Evolutionary conservation across 2,329 filamentous ascomycete species (phyloP).

Genomic region (Ustulina deusta): DNA sequence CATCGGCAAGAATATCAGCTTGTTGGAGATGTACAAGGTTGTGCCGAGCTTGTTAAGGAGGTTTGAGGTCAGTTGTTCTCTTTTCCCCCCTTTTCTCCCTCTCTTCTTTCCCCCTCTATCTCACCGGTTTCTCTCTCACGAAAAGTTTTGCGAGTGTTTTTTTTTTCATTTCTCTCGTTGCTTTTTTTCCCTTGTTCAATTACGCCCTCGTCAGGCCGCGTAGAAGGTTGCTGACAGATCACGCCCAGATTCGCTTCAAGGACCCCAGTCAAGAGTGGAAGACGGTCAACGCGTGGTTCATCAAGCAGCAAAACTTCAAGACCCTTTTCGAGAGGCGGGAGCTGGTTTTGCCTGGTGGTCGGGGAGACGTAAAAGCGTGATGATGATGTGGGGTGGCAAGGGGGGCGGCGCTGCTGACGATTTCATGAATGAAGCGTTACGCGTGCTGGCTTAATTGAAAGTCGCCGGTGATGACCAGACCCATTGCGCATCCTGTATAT

Average conservation of each 20-base stretch:
- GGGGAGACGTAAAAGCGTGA: slow-evolving; percentile 19
- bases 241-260: slow-evolving; percentile 63
- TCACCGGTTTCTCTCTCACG: not conserved
- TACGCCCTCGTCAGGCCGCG: not conserved
- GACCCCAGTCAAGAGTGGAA: slow-evolving; percentile 68
- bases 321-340: slow-evolving; percentile 59
- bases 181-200: not conserved
- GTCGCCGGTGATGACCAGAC: not conserved
- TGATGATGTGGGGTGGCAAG: not conserved
- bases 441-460: not conserved
- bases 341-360: slow-evolving; percentile 54
- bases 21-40: slow-evolving; percentile 73
- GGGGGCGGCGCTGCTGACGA: not conserved
- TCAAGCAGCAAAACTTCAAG: slow-evolving; percentile 69
- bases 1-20: slow-evolving; percentile 74
- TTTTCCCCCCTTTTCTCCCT: not conserved
- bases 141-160: not conserved
- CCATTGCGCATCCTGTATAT: slow-evolving; percentile 12
- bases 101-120: not conserved
- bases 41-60: slow-evolving; percentile 71
- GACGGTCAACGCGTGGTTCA: slow-evolving; percentile 72
- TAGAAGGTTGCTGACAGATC: slow-evolving; percentile 4
- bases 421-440: slow-evolving; percentile 8
- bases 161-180: not conserved
- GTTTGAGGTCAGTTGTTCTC: slow-evolving; percentile 66